phyloP scores from a whole-genome alignment of 257 asterid species.

The Pogostemon cablin region DNA sequence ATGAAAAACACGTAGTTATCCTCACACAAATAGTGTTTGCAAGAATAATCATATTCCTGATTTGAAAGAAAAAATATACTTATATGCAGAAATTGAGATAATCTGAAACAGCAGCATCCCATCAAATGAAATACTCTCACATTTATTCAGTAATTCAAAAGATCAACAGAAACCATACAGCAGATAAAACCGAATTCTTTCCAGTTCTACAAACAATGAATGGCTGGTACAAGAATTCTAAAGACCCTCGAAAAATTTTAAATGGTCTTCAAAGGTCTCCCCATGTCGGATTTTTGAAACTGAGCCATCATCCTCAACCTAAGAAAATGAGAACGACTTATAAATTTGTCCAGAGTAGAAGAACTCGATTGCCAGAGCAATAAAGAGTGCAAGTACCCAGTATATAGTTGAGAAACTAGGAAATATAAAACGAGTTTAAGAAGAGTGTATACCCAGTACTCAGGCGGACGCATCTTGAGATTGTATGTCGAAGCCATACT shows the following conservation, averaged over 20 bases:
- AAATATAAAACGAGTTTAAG: not conserved
- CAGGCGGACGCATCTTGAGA: constrained; percentile 99
- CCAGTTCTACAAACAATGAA: constrained; percentile 16
- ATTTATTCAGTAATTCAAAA: not conserved
- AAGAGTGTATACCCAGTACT: constrained; percentile 71
- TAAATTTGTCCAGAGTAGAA: too few species aligned
- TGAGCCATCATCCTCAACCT: constrained; percentile 90
- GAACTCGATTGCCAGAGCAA: too few species aligned
- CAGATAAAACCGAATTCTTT: constrained; percentile 20
- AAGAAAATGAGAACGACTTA: constrained; percentile 12
- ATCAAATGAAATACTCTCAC: not conserved
- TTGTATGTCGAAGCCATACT: constrained; percentile 99
- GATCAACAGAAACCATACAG: constrained; percentile 14
- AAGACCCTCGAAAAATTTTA: constrained; percentile 78
- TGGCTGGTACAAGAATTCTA: constrained; percentile 28
- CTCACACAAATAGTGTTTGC: not conserved
- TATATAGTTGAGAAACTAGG: not conserved
- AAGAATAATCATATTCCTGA: constrained; percentile 6
- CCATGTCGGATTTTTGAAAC: constrained; percentile 80
- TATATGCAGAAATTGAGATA: constrained; percentile 1
- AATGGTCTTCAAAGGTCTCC: constrained; percentile 84
- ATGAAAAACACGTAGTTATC: constrained; percentile 14
- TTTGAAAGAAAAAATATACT: not conserved
- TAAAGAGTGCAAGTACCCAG: too few species aligned
- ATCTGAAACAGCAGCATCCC: constrained; percentile 14